Evolutionary conservation across 1,284 basidiomycete species (phyloP), one percentile per base, ranked within the genome.

Genomic region (Fomitiporia mediterranea): DNA sequence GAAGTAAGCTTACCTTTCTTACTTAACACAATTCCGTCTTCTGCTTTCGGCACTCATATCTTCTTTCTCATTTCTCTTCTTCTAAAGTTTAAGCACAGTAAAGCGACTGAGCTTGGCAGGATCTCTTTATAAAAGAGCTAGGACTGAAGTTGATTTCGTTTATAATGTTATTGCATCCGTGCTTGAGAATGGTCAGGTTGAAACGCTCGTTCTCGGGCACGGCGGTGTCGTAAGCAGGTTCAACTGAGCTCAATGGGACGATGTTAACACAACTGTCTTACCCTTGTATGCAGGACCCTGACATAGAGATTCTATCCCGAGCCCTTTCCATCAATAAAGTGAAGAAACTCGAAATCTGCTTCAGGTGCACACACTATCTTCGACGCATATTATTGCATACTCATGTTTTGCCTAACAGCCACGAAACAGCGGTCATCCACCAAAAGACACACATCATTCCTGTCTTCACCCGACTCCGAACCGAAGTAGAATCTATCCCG

Each of bases 321-420:
- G 5, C 39, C 2, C 25, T 30, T 39, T 6, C 38, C 17, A 28
- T 19, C 25, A 23, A n/a, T 13, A 43, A 25, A 28, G 23, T 52
- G 21, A 30, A 30, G 38, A 40, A 52, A 42, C 28, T 52, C 19
- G 39, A 40, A 19, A 23, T 52, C 19, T 40, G 50, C 21, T 52
- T 52, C 38, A 28, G 13, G 50, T 52, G 25, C 32, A 19, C 13
- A 1, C 9, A 9, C 1, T 17, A 19, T 48, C 25, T n/a, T 50
- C 30, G 28, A 32, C 15, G 23, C 3, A 19, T n/a, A n/a, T n/a
- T n/a, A n/a, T n/a, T n/a, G n/a, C n/a, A n/a, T n/a, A n/a, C n/a
- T 15, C 21, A 3, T 23, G 21, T 15, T 47, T 47, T 25, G 9
- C 2, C 9, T 48, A 19, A 21, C 15, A n/a, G n/a, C n/a, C n/a